Conservation (phyloP, 129 eudicot genomes). For the Flaveria trinervia region DNA sequence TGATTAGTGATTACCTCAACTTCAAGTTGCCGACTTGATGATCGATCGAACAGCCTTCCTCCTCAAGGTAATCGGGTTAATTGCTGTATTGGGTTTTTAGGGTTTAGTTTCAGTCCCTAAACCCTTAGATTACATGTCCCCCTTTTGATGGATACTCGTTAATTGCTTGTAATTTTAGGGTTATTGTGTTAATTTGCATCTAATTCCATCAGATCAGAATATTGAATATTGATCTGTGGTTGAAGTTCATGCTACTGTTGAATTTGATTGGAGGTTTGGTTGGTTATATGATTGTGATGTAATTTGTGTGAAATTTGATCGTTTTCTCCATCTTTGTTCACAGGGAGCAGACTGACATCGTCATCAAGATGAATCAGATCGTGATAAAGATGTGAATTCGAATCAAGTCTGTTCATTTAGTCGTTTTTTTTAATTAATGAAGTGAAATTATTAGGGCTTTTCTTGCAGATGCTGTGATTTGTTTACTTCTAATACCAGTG, state of each 20-base stretch:
- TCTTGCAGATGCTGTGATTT: constrained; percentile 40
- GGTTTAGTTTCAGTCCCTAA: constrained; percentile 18
- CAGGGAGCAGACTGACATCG: background rate
- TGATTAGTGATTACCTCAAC: too few relatives aligned
- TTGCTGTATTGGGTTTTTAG: constrained; percentile 11
- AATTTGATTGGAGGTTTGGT: background rate
- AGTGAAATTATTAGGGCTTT: background rate
- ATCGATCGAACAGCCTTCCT: background rate
- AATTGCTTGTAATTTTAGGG: background rate
- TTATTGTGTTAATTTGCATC: constrained; percentile 14
- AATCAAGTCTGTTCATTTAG: background rate
- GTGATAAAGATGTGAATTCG: background rate
- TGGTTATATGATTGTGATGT: constrained; percentile 10
- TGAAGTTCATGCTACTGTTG: constrained; percentile 2
- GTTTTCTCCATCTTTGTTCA: background rate
- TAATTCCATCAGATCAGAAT: constrained; percentile 1
- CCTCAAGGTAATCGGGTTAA: constrained; percentile 24
- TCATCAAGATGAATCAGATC: background rate
- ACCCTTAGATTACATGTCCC: background rate
- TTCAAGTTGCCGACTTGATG: background rate
- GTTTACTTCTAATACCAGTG: constrained; percentile 21
- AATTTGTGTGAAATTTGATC: background rate
- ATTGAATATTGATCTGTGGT: constrained; percentile 26
- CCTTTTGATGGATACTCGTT: background rate
- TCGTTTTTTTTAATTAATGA: background rate